phyloP scores from a whole-genome alignment of 2,329 filamentous ascomycete species.

The Talaromyces sp. region DNA sequence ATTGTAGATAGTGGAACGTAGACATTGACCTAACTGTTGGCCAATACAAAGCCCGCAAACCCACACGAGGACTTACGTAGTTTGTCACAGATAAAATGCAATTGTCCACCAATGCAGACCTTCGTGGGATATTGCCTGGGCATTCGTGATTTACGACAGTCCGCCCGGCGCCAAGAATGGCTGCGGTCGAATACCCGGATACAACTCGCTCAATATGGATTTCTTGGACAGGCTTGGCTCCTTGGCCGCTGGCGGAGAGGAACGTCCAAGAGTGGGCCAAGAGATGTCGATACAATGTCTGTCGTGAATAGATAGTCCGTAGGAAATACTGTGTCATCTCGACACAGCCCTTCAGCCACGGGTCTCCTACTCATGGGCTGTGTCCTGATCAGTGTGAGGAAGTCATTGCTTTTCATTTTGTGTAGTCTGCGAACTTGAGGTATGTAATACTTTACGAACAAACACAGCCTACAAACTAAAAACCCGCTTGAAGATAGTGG shows the following conservation, averaged over 20 bases:
- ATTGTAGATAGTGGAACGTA: neutral
- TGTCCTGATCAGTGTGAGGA: neutral
- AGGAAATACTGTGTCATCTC: neutral
- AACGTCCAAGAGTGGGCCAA: slow-evolving; percentile 14
- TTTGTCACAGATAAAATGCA: neutral
- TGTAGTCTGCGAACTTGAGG: neutral
- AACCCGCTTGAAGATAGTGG: neutral
- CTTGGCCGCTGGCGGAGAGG: slow-evolving; percentile 16
- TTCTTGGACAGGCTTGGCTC: slow-evolving; percentile 14
- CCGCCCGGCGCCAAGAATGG: slow-evolving; percentile 14
- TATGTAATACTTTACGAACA: neutral
- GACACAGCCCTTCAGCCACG: neutral
- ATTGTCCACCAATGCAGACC: neutral
- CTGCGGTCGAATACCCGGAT: neutral
- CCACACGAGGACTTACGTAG: neutral
- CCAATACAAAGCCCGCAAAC: neutral
- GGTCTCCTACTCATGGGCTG: neutral
- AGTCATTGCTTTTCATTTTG: neutral
- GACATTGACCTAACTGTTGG: neutral
- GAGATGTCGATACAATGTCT: neutral
- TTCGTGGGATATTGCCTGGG: neutral
- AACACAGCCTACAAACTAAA: neutral
- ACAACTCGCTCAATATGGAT: neutral
- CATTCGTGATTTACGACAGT: neutral
- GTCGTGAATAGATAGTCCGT: neutral